phyloP scores from a whole-genome alignment of 2,329 filamentous ascomycete species.

The Colletotrichum limetticola region DNA sequence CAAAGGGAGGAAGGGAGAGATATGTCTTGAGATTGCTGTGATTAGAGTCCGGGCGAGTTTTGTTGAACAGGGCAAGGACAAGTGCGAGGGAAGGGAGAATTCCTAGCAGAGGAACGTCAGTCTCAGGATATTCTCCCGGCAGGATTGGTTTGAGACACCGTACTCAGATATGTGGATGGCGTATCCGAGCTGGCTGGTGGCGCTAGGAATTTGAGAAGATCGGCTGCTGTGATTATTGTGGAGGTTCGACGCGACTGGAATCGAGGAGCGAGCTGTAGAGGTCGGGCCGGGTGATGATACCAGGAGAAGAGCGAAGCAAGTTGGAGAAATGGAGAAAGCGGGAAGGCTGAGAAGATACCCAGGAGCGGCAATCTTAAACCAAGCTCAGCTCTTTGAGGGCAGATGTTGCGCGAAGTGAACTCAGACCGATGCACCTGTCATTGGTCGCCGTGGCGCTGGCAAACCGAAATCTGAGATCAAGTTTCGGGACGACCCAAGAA shows the following conservation, averaged over 20 bases:
- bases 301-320: background rate
- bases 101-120: constrained; percentile 28
- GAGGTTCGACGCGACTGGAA: constrained; percentile 12
- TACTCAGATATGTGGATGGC: constrained; percentile 34
- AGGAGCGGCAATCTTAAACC: constrained; percentile 29
- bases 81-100: constrained; percentile 28
- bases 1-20: constrained; percentile 34
- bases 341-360: constrained; percentile 12
- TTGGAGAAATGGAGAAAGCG: background rate
- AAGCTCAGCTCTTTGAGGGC: constrained; percentile 28
- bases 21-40: constrained; percentile 34
- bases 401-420: background rate
- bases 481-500: constrained; percentile 31
- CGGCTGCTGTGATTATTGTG: background rate
- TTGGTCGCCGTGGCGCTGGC: constrained; percentile 24
- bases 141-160: constrained; percentile 30
- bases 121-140: constrained; percentile 27
- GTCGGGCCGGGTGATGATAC: background rate
- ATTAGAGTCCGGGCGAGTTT: constrained; percentile 17
- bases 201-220: constrained; percentile 15
- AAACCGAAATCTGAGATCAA: constrained; percentile 36
- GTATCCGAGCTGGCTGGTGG: constrained; percentile 27
- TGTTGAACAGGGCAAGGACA: constrained; percentile 20
- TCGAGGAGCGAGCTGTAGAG: background rate
- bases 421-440: constrained; percentile 31